Conservation (phyloP, 108 stramenopile genomes). For the Cyclotella cryptica region DNA sequence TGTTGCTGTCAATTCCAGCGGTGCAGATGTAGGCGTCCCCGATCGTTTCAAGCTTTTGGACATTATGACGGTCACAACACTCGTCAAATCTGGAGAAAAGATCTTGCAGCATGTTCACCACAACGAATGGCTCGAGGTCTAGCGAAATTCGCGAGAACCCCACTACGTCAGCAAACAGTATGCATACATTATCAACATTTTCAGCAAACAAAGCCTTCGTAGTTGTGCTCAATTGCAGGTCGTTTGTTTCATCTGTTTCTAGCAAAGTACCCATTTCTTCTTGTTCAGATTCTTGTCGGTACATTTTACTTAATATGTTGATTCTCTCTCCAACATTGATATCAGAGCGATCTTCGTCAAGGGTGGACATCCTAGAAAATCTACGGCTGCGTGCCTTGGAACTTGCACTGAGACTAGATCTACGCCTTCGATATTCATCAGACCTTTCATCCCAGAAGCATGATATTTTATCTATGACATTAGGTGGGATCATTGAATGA, state of each 20-base stretch:
- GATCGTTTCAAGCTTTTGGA: constrained; percentile 49
- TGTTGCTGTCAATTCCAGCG: constrained; percentile 21
- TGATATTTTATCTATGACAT: constrained; percentile 44
- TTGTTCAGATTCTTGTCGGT: not conserved
- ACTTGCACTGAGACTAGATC: not conserved
- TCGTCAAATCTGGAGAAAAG: constrained; percentile 38
- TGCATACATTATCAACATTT: constrained; percentile 30
- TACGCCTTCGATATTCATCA: constrained; percentile 16
- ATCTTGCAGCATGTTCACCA: constrained; percentile 37
- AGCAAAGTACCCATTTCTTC: not conserved
- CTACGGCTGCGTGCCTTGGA: not conserved
- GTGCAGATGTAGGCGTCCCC: constrained; percentile 44
- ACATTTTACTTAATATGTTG: constrained; percentile 21
- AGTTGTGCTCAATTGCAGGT: not conserved
- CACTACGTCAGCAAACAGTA: constrained; percentile 10
- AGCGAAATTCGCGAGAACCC: constrained; percentile 30
- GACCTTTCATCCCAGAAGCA: constrained; percentile 38
- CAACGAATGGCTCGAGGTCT: constrained; percentile 14
- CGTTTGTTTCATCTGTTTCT: too few species aligned
- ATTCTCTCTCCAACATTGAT: constrained; percentile 1
- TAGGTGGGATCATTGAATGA: constrained; percentile 44
- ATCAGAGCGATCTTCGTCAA: not conserved
- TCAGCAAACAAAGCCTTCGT: constrained; percentile 37
- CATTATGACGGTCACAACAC: constrained; percentile 34
- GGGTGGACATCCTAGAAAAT: not conserved